Evolutionary conservation across 164 flowering plant genomes (phyloP), one percentile per base, ranked within the genome.

Genomic region (Vitis labrusca): DNA sequence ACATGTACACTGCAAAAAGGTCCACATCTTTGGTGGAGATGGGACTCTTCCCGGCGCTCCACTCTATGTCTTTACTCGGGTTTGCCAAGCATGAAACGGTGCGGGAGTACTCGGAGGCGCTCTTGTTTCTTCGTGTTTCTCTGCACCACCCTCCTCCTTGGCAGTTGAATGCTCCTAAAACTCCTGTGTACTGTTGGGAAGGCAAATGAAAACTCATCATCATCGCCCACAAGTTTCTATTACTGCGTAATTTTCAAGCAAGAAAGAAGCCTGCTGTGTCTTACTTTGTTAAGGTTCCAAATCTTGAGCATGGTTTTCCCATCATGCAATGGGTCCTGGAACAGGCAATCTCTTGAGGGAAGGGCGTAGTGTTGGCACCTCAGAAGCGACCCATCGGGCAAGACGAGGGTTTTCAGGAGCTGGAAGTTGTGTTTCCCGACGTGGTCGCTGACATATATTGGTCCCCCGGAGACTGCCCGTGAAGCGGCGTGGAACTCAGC

Each of bases 61-160:
- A 91, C 68, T 91, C 97, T 4, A 91, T 71, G 63, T 91, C 87
- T 11, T 44, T 66, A 1, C 7, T 37, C 44, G 90, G 85, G 53
- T 73, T 71, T 0, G 78, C 65, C 50, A 15, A 16, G 63, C 85
- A 59, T 11, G 81, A 70, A 32, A 88, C 61, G 10, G 53, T 48
- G 5, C 64, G 76, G 5, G 90, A 89, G 52, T 32, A 81, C n/a
- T 85, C 71, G 3, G 88, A 54, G 56, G 66, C 62, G 54, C 86
- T 71, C 51, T 69, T 75, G 85, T 84, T 89, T 27, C 75, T 74
- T 60, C 97, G 61, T 5, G 73, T 17, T 30, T 82, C 59, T 10
- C 81, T 85, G 62, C 74, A 71, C 97, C 97, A 91, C 11, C 94
- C 97, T 68, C 93, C 94, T 59, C 94, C 93, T 74, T 88, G 87